Evolutionary conservation across 805 yeast species (phyloP).

Genomic region (Myxozyma lipomycoides): DNA sequence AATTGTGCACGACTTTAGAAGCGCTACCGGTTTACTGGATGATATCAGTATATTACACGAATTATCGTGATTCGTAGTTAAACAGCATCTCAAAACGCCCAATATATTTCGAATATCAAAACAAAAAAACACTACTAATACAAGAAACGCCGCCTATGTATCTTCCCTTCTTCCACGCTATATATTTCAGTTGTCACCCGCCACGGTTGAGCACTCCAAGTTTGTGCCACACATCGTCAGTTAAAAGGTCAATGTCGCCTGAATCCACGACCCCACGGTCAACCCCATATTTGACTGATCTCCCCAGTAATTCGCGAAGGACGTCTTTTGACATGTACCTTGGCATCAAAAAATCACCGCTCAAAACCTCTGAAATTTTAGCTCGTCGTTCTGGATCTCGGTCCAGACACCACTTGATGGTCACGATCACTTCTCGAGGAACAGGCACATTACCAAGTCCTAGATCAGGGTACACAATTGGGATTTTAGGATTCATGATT

Average conservation of each 20-base stretch:
- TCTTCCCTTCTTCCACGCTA: too few species aligned
- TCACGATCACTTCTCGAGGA: slow-evolving; percentile 63
- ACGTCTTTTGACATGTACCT: slow-evolving; percentile 64
- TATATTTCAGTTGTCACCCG: background rate
- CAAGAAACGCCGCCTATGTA: too few species aligned
- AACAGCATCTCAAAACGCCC: too few species aligned
- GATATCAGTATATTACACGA: too few species aligned
- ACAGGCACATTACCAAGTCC: slow-evolving; percentile 62
- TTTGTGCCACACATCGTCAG: slow-evolving; percentile 27
- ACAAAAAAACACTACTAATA: too few species aligned
- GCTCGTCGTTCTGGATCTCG: slow-evolving; percentile 67
- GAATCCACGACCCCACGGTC: slow-evolving; percentile 29
- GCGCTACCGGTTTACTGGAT: too few species aligned
- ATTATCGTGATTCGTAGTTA: too few species aligned
- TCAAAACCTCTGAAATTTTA: slow-evolving; percentile 57
- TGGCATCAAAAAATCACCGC: slow-evolving; percentile 68
- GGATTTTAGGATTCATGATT: slow-evolving; percentile 77
- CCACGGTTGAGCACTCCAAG: slow-evolving; percentile 12
- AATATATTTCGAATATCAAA: too few species aligned
- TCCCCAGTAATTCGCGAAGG: slow-evolving; percentile 64
- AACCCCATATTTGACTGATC: slow-evolving; percentile 73
- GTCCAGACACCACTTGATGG: slow-evolving; percentile 66
- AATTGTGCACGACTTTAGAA: too few species aligned
- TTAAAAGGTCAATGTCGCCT: slow-evolving; percentile 13
- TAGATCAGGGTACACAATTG: slow-evolving; percentile 57